A percentile compares a stretch with the other conserved stretches of the same genome.
Evolutionary conservation across 108 stramenopile genomes (phyloP).

Genomic region (Fragilaria crotonensis): DNA sequence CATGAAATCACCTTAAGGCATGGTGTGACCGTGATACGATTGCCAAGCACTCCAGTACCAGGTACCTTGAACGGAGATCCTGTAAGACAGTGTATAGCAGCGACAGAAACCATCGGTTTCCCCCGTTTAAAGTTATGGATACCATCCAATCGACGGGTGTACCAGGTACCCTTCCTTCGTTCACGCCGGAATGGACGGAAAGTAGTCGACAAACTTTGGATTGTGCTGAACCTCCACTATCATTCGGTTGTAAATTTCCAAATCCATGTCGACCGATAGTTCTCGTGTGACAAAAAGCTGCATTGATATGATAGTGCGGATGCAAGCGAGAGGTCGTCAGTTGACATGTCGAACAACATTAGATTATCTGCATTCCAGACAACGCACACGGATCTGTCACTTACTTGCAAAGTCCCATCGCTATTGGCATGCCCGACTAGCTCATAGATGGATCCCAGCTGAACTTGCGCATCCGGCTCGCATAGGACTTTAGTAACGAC

Average conservation of each 20-base stretch:
- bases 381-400: not conserved
- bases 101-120: too few species aligned
- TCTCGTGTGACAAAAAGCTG: conserved; percentile 46
- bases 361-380: not conserved
- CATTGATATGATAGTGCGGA: not conserved
- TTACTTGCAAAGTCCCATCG: not conserved
- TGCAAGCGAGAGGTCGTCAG: not conserved
- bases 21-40: too few species aligned
- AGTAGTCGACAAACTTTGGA: conserved; percentile 37
- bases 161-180: too few species aligned
- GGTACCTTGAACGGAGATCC: too few species aligned
- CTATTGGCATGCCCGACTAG: conserved; percentile 5
- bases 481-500: conserved; percentile 7
- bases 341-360: not conserved
- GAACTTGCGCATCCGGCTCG: not conserved
- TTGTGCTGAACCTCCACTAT: conserved; percentile 30
- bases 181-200: conserved; percentile 5
- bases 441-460: not conserved
- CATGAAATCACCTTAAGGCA: too few species aligned
- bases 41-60: too few species aligned
- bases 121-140: too few species aligned
- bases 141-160: too few species aligned
- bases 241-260: conserved; percentile 48
- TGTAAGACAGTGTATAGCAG: too few species aligned
- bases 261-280: conserved; percentile 34